phyloP scores from a whole-genome alignment of 2,329 filamentous ascomycete genomes.

The Fusarium proliferatum region DNA sequence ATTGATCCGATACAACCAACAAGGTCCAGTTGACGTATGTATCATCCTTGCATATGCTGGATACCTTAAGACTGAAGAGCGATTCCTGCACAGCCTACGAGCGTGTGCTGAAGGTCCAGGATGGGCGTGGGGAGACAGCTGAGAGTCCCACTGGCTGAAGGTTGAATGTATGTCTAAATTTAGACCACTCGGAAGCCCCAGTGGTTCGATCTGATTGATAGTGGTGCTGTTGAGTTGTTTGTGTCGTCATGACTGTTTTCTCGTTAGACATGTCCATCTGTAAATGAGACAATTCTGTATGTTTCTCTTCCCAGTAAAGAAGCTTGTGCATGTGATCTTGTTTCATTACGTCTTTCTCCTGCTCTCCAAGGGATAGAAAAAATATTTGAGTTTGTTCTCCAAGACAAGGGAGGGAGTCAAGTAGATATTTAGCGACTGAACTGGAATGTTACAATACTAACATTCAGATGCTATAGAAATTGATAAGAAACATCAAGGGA shows the following conservation, averaged over 20 bases:
- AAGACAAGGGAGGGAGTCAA: neutral
- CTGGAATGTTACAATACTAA: conserved; percentile 5
- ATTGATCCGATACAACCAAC: neutral
- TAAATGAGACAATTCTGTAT: neutral
- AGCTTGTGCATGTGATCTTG: neutral
- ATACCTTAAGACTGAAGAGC: neutral
- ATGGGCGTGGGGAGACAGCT: conserved; percentile 21
- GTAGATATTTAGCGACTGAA: neutral
- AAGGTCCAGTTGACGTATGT: neutral
- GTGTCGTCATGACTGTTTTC: conserved; percentile 1
- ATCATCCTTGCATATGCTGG: neutral
- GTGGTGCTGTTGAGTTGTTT: neutral
- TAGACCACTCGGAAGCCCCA: conserved; percentile 13
- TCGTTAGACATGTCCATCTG: neutral
- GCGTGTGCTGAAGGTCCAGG: conserved; percentile 12
- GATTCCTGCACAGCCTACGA: conserved; percentile 12
- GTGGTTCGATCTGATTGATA: conserved; percentile 16
- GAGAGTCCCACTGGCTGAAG: conserved; percentile 15
- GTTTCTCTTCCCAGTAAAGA: neutral
- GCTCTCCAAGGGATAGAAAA: neutral
- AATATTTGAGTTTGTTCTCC: neutral
- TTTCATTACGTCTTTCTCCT: neutral
- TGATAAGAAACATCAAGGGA: conserved; percentile 9
- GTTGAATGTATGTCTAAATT: conserved; percentile 33
- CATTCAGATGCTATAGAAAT: neutral